Base-by-base conservation (phyloP, 2,329 filamentous ascomycete genomes). In the Botrytis fabae region DNA sequence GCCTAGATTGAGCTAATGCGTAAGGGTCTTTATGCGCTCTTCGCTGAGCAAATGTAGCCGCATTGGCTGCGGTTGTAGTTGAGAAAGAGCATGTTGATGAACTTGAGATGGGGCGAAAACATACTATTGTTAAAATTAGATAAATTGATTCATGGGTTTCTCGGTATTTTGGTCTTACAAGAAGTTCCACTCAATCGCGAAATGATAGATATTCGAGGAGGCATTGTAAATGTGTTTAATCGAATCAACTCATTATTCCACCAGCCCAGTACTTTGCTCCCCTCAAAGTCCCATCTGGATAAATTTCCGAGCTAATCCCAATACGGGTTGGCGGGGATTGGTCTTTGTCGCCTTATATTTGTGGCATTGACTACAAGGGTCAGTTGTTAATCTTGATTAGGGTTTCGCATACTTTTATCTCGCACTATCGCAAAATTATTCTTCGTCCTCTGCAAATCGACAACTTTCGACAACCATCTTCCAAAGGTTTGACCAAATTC, bases 21-120 rank as follows among this genome's bases (percentile, higher is more conserved):
- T 97, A 98, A 0, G 94, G 94, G 78, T 98, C 94, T 80, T 89
- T 88, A 81, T 92, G 90, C 74, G 88, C 88, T 75, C 88, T 87
- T 81, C 90, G 90, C 83, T 88, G 88, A 77, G 92, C 88, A 77
- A 78, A 76, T 51, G 79, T 79, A 57, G 89, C 89, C 35, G 91
- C 81, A 77, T 88, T 89, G 68, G 92, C 91, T 75, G 89, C 88
- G 77, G 93, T 89, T 77, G 88, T 83, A 81, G 91, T 81, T 78
- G 89, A 86, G 78, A 91, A 83, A 28, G 79, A 79, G 85, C 85
- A 78, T 84, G 85, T 82, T 48, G 83, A 78, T 59, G 85, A 81
- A 76, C 83, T 84, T 63, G 83, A 77, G 57, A 86, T 83, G 70
- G 88, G 88, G 75, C 89, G 88, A 59, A 91, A 84, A 81, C 88